Evolutionary conservation across 2,329 filamentous ascomycete genomes (phyloP), one percentile per base, ranked within the genome.

Genomic region (Teratosphaeria viscida): DNA sequence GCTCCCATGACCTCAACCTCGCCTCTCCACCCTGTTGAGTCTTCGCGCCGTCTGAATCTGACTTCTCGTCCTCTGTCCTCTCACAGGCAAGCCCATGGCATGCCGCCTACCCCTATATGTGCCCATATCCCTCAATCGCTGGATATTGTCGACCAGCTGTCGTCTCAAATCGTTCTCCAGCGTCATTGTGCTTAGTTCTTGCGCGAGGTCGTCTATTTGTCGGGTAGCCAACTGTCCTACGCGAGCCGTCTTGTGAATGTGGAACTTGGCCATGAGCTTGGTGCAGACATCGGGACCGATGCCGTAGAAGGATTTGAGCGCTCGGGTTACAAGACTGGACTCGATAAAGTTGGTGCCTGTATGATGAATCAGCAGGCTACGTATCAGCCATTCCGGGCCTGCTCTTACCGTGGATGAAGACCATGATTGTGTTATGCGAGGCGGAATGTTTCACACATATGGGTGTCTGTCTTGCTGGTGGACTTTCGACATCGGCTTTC

Each of bases 11-110:
- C 43, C 35, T 62, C 57, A 73, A 5, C 72, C 73, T 66, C 76
- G 78, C 65, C 84, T 77, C 62, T 85, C 81, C 60, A 83, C 75
- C 65, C 75, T 79, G 73, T 86, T 86, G 68, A 85, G 68, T 68
- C 77, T 82, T 66, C 78, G 75, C 52, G 83, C 82, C 37, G 79
- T 85, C 72, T 78, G 77, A 66, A 83, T 83, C 79, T 88, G 92
- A 72, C 79, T 89, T 72, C 89, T 86, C 61, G 94, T 97, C 68
- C 82, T 84, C 77, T 99, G 94, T 67, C 94, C 94, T 66, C 94
- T 83, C 58, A 94, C 92, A 3, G 94, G 94, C 77, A 97, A 76
- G 62, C 87, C 85, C 87, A 97, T 92, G 60, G 92, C 92, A 79
- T 99, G 94, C 66, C 94, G 81, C 73, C 89, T 86, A 65, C 94